Conservation (phyloP, 2,329 filamentous ascomycete species). For the Ophiostoma sp. region DNA sequence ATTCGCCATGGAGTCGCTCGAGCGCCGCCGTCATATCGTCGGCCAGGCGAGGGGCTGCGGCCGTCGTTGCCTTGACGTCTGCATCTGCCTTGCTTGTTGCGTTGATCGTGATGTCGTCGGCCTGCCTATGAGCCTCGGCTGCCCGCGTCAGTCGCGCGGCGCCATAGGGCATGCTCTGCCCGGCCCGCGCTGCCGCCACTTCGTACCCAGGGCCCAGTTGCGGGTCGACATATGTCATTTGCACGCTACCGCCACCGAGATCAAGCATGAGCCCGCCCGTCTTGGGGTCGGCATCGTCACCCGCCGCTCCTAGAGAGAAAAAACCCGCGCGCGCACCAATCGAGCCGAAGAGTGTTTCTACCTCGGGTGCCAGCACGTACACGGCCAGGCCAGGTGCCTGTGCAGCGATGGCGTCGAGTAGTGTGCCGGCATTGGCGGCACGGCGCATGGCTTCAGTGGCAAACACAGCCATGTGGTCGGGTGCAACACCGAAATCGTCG, state of each 20-base stretch:
- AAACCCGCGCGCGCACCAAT: slow-evolving; percentile 76
- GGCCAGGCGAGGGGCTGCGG: slow-evolving; percentile 51
- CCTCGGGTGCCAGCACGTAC: slow-evolving; percentile 66
- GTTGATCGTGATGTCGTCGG: neutral
- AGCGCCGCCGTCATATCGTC: slow-evolving; percentile 57
- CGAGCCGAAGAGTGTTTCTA: slow-evolving; percentile 77
- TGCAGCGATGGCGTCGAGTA: slow-evolving; percentile 58
- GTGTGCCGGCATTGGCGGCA: slow-evolving; percentile 65
- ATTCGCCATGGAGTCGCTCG: slow-evolving; percentile 43
- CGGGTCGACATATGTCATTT: slow-evolving; percentile 60
- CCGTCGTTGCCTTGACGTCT: slow-evolving; percentile 31
- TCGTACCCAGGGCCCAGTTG: slow-evolving; percentile 40
- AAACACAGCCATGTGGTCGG: slow-evolving; percentile 63
- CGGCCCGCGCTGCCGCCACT: slow-evolving; percentile 47
- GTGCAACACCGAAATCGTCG: slow-evolving; percentile 61
- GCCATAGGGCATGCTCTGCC: slow-evolving; percentile 56
- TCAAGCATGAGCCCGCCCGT: slow-evolving; percentile 72
- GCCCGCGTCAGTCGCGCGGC: slow-evolving; percentile 52
- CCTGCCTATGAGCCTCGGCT: neutral
- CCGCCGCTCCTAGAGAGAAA: slow-evolving; percentile 42
- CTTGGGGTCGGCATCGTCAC: neutral
- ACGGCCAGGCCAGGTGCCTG: slow-evolving; percentile 61
- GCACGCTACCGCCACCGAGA: slow-evolving; percentile 67
- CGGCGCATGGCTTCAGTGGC: slow-evolving; percentile 86
- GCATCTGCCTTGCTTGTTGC: neutral